Evolutionary conservation across 371 early-diverging fungal genomes (phyloP).

Genomic region (Mortierella sp.): DNA sequence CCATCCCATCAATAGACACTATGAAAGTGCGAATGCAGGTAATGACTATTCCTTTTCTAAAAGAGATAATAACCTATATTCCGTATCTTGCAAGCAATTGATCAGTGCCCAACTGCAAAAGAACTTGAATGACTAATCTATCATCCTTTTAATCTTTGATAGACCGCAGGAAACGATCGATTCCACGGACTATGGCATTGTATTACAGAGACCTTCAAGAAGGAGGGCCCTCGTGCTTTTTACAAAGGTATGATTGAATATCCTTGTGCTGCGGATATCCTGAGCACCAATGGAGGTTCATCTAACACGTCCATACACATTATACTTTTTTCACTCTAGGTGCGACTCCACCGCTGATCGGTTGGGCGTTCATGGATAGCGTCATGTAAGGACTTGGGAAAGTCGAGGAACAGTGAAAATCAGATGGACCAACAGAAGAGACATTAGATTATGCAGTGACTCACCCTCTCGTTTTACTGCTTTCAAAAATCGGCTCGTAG

Average conservation of each 20-base stretch:
- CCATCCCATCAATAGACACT: conserved; percentile 63
- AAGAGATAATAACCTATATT: background rate
- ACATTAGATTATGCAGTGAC: background rate
- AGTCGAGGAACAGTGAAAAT: background rate
- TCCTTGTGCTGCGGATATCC: background rate
- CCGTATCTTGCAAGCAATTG: no score
- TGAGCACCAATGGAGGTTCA: background rate
- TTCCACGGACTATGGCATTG: conserved; percentile 93
- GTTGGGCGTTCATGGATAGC: conserved; percentile 95
- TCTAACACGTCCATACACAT: background rate
- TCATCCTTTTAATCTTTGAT: conserved; percentile 39
- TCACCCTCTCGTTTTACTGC: background rate
- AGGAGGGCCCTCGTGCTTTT: conserved; percentile 86
- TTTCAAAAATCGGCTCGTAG: conserved; percentile 48
- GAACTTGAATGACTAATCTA: background rate
- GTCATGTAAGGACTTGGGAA: conserved; percentile 66
- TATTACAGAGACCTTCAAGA: conserved; percentile 72
- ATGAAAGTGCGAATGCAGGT: conserved; percentile 82
- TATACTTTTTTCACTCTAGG: conserved; percentile 52
- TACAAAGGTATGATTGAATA: conserved; percentile 74
- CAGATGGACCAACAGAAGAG: background rate
- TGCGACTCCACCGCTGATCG: conserved; percentile 92
- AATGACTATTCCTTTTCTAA: background rate
- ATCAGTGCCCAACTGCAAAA: no score
- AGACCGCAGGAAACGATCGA: conserved; percentile 83